Evolutionary conservation across 768 basidiomycete genomes (phyloP), one percentile per base, ranked within the genome.

Genomic region (Galerina sulciceps): DNA sequence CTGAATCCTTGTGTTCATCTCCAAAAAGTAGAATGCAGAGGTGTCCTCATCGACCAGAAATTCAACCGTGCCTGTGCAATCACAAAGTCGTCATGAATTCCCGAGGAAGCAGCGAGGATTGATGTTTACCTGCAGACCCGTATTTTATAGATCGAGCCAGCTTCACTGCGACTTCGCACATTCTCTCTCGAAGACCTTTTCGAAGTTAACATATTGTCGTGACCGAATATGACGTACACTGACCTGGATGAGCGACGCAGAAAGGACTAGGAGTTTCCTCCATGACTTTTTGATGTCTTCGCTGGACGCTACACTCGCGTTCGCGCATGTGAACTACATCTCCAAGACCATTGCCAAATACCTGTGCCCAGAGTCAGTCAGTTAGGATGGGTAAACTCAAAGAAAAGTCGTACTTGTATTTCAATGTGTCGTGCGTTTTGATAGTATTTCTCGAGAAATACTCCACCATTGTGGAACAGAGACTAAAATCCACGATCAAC

Each of bases 1-100:
- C 66, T 87, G 86, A 44, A 88, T 81, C 9, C 87, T 78, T 0
- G 86, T 85, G 60, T 91, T 90, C 83, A 90, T 85, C 68, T 91
- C 88, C 11, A 91, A 75, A 59, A 90, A 91, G 73, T 78, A 89
- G 71, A 87, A 88, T 1, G 75, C 64, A 0, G 76, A 80, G 0
- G 81, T 82, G 0, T 71, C 54, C 43, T 85, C 78, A 60, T 86
- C 81, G 6, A 87, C 83, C 5, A 89, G 74, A 66, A 86, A 90
- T 65, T 91, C 89, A 14, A 90, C 81, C 0, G 87, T 90, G 3
- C 87, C 88, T 82, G n/a, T 18, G 41, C 1, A 31, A 0, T 31
- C 5, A 31, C 26, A 36, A 44, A 14, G 11, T 5, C 10, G 62
- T 6, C 8, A 14, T n/a, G 10, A 18, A 49, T 20, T 18, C 6